Percentiles rank a stretch among this genome's conserved stretches.
Evolutionary conservation across 139 green algal genomes (phyloP).

Genomic region (Volvox reticuliferus): DNA sequence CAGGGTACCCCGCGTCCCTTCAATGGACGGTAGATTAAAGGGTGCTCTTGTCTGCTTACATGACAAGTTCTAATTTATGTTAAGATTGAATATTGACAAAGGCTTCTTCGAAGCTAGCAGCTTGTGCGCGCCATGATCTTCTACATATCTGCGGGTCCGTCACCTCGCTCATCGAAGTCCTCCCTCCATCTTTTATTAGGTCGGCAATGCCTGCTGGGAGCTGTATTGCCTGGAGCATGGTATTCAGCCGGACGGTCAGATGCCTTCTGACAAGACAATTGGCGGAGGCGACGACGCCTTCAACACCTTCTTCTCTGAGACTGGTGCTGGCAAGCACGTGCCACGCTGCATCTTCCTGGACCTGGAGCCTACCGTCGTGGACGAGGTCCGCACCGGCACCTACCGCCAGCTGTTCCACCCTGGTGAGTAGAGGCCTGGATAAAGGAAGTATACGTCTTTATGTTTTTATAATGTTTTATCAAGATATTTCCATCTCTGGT

Average conservation of each 20-base stretch:
- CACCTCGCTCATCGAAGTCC: not conserved
- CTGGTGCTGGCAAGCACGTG: slow-evolving; percentile 95
- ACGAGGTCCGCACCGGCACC: slow-evolving; percentile 96
- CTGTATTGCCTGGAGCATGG: slow-evolving; percentile 98
- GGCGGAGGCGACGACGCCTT: slow-evolving; percentile 92
- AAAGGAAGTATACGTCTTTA: no score
- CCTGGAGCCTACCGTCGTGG: slow-evolving; percentile 96
- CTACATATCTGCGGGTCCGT: no score
- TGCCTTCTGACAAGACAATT: slow-evolving; percentile 96
- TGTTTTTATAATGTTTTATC: not conserved
- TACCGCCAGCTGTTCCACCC: slow-evolving; percentile 99
- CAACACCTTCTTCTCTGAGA: slow-evolving; percentile 99
- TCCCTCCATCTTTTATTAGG: slow-evolving; percentile 62
- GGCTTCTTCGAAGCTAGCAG: no score
- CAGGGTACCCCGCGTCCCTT: no score
- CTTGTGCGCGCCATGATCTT: no score
- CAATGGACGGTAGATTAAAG: no score
- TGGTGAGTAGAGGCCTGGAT: slow-evolving; percentile 38
- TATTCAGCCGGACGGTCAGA: slow-evolving; percentile 98
- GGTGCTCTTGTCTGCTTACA: no score
- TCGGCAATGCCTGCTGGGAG: slow-evolving; percentile 99
- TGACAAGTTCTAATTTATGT: no score
- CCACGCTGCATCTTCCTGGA: slow-evolving; percentile 94
- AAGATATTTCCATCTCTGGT: no score
- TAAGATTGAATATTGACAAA: no score